Evolutionary conservation across 2,329 filamentous ascomycete genomes (phyloP).

Genomic region (Phaeophleospora eucalypticola): DNA sequence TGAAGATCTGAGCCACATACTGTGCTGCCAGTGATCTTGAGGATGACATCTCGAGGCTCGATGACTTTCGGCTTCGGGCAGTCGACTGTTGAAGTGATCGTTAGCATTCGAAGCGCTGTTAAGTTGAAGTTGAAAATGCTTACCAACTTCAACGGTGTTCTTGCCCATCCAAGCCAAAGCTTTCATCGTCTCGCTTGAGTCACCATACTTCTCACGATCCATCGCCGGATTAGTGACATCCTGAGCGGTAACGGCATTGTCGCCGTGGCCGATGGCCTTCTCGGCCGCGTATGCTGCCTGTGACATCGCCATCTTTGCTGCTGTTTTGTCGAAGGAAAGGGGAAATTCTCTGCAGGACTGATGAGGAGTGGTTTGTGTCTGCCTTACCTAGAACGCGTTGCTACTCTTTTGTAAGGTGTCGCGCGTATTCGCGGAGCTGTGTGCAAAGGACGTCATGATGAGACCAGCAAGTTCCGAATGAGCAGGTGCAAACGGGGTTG

Average conservation of each 20-base stretch:
- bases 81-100: constrained; percentile 43
- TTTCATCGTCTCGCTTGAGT: constrained; percentile 61
- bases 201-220: constrained; percentile 48
- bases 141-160: constrained; percentile 67
- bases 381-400: neutral
- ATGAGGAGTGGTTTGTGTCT: neutral
- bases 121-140: constrained; percentile 11
- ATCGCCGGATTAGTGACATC: constrained; percentile 63
- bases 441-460: neutral
- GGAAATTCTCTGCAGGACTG: neutral
- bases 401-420: neutral
- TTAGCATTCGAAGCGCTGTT: neutral
- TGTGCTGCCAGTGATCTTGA: constrained; percentile 68
- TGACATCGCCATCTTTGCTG: constrained; percentile 42
- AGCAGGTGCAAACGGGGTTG: neutral
- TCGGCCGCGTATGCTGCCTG: constrained; percentile 67
- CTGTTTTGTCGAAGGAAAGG: neutral
- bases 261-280: constrained; percentile 63
- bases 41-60: constrained; percentile 71
- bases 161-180: constrained; percentile 80
- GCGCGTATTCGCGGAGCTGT: neutral
- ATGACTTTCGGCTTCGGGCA: constrained; percentile 67
- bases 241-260: constrained; percentile 62
- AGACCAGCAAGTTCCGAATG: neutral
- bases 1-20: constrained; percentile 61